Evolutionary conservation across 2,329 filamentous ascomycete species (phyloP), one percentile per base, ranked within the genome.

Genomic region (Diaporthe citri): DNA sequence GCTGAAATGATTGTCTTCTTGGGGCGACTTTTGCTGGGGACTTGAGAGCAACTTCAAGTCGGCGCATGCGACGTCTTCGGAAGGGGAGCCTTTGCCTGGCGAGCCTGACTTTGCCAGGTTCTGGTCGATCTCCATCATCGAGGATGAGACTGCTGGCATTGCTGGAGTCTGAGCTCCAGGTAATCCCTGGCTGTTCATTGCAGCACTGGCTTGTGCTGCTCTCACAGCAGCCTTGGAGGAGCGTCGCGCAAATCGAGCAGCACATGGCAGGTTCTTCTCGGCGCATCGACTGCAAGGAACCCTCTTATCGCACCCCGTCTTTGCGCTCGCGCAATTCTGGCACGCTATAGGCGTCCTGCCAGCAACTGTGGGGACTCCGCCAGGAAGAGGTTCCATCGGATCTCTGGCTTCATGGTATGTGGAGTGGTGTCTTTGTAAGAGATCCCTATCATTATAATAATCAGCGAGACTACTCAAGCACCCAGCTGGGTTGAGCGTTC

Each of bases 341-440:
- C 87, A 89, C 4, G 87, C 87, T 76, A 89, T 89, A 6, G 85
- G 86, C 13, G 84, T 86, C 60, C 83, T 80, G 78, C 82, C 86
- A 77, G 82, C 83, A 17, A 87, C 79, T 0, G 85, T 85, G 5
- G 84, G 84, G 4, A 86, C 81, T n/a, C 84, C 84, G 20, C 85
- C 86, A 0, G 86, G 83, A 13, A 84, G 78, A 3, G 85, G 83
- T 59, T 87, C 86, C 83, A 86, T 85, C 0, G 86, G 84, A 70
- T 88, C 86, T 78, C 84, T 84, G 9, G 83, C 83, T 79, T 88
- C 86, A 81, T 89, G 88, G 76, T 89, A 89, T 39, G 87, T 88
- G 4, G 84, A 83, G 74, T 88, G 84, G 74, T 89, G 88, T 78
- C 88, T 82, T 77, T 88, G 86, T 5, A 90, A 82, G 10, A 90